Percentiles rank a stretch among this genome's conserved stretches.
Evolutionary conservation across 1,139 yeast species (phyloP).

Genomic region (Nakaseomyces sp.): DNA sequence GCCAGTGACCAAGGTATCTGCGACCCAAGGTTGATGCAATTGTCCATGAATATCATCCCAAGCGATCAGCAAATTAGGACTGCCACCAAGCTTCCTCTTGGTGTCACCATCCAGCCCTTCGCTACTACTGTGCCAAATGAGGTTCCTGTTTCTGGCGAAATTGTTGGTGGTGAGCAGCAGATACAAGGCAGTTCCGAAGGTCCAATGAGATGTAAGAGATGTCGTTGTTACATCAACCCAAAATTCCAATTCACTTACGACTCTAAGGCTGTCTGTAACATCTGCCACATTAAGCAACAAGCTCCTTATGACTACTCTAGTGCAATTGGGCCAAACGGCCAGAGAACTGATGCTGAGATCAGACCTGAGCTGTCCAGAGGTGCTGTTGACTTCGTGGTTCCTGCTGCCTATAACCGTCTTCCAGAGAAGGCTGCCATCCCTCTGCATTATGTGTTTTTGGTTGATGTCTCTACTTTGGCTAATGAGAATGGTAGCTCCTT

Average conservation of each 20-base stretch:
- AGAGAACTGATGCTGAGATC: constrained; percentile 50
- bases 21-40: constrained; percentile 68
- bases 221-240: constrained; percentile 86
- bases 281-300: constrained; percentile 71
- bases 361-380: constrained; percentile 79
- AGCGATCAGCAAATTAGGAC: constrained; percentile 60
- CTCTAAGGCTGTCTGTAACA: constrained; percentile 68
- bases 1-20: constrained; percentile 79
- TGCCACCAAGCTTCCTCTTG: constrained; percentile 71
- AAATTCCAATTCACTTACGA: constrained; percentile 61
- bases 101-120: constrained; percentile 76
- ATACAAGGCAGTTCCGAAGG: constrained; percentile 31
- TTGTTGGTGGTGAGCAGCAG: constrained; percentile 1
- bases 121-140: constrained; percentile 47
- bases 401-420: constrained; percentile 55
- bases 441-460: constrained; percentile 64
- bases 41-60: constrained; percentile 81
- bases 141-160: constrained; percentile 5
- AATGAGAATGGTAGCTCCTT: constrained; percentile 49
- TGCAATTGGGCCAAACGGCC: constrained; percentile 51
- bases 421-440: constrained; percentile 37
- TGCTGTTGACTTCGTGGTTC: constrained; percentile 78
- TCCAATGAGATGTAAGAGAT: constrained; percentile 85
- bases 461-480: constrained; percentile 64
- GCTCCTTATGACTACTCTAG: constrained; percentile 63